Conservation (phyloP, 768 basidiomycete genomes). For the Asterophora parasitica region DNA sequence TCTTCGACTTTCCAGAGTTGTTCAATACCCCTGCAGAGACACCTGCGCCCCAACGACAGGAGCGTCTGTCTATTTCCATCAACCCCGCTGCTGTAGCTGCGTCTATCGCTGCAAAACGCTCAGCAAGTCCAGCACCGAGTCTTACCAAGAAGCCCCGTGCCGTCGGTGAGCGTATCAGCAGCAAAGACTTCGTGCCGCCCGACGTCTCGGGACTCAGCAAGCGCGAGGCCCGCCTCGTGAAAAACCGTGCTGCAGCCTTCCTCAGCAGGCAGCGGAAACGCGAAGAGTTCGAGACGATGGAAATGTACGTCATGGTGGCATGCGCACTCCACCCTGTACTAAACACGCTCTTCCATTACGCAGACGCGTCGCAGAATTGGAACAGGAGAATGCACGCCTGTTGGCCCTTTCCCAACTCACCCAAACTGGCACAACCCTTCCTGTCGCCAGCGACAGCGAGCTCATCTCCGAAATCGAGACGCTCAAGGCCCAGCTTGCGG, state of each 20-base stretch:
- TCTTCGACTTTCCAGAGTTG: constrained; percentile 56
- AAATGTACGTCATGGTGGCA: constrained; percentile 57
- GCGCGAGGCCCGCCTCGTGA: constrained; percentile 86
- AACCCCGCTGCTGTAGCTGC: constrained; percentile 23
- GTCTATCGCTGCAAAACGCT: constrained; percentile 36
- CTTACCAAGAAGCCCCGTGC: constrained; percentile 39
- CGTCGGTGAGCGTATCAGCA: constrained; percentile 47
- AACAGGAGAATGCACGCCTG: constrained; percentile 78
- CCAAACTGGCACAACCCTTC: constrained; percentile 32
- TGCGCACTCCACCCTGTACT: background rate
- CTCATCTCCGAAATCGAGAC: constrained; percentile 60
- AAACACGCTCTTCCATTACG: constrained; percentile 19
- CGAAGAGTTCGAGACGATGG: constrained; percentile 90
- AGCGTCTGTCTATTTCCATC: constrained; percentile 31
- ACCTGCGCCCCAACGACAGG: constrained; percentile 26
- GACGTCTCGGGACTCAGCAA: constrained; percentile 86
- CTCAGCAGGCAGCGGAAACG: constrained; percentile 87
- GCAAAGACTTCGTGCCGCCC: constrained; percentile 84
- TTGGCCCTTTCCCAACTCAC: constrained; percentile 57
- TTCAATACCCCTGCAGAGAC: constrained; percentile 30
- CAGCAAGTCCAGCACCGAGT: constrained; percentile 37
- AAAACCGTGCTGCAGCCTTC: constrained; percentile 91
- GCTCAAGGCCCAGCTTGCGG: constrained; percentile 60
- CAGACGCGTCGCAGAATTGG: constrained; percentile 80
- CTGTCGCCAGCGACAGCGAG: constrained; percentile 26